A percentile compares a stretch with the other conserved stretches of the same genome.
These are phyloP conservation scores for Chalaropsis thielavioides DNA, from an alignment of 2,329 filamentous ascomycete species.

Conservation along the genomic window DNA sequence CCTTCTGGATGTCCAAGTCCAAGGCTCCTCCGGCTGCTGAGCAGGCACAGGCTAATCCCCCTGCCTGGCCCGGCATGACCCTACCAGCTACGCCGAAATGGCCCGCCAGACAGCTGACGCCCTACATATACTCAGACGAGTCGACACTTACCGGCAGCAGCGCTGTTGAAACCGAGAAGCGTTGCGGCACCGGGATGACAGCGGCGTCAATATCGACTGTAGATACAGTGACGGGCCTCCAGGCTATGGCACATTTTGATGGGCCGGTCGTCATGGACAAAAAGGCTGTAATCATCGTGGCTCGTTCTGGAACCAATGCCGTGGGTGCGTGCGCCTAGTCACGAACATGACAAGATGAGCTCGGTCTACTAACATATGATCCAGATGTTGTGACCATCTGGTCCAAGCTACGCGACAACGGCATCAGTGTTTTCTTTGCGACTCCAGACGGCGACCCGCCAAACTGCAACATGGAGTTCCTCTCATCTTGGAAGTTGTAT, in stretches of 20 bases:
- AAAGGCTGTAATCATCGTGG: conserved; percentile 12
- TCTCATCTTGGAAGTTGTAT: conserved; percentile 12
- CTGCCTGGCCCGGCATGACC: not conserved
- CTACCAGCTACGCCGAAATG: not conserved
- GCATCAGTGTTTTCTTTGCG: conserved; percentile 14
- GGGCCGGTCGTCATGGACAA: not conserved
- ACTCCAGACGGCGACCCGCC: conserved; percentile 10
- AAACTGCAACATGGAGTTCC: conserved; percentile 10
- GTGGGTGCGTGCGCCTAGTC: conserved; percentile 6
- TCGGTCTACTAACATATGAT: not conserved
- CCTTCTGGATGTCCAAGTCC: not conserved
- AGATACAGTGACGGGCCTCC: not conserved
- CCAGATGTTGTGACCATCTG: conserved; percentile 13
- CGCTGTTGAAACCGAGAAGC: not conserved
- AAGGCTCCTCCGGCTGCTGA: not conserved
- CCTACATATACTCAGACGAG: not conserved
- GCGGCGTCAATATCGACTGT: not conserved
- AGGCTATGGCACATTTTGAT: conserved; percentile 1
- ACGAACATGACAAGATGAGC: not conserved
- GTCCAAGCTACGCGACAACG: conserved; percentile 11
- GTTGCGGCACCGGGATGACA: not conserved
- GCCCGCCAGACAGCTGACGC: not conserved
- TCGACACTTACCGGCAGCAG: not conserved
- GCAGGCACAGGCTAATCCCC: not conserved
- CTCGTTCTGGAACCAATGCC: conserved; percentile 11